Evolutionary conservation across 2,329 filamentous ascomycete genomes (phyloP), one percentile per base, ranked within the genome.

Genomic region (Penicillium sp.): DNA sequence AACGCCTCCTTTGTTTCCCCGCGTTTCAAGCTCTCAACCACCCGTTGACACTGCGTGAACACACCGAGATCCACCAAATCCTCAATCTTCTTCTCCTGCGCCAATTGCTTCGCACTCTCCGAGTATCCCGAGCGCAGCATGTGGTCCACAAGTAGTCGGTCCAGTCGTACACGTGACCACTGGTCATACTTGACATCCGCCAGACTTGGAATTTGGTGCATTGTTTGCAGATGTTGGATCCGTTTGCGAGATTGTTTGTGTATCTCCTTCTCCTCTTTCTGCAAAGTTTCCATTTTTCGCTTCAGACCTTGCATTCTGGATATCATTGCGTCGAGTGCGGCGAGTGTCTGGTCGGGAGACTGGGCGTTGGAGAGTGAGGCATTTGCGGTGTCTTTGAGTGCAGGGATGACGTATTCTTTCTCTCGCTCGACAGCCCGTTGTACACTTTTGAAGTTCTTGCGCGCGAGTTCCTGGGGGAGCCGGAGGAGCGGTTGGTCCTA

Each of bases 401-500:
- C 61, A 10, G 73, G 69, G 25, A 76, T 64, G 36, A 77, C 66
- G 56, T 73, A 63, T 54, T 77, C 74, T 53, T 69, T 69, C 49
- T 78, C 75, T 46, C 73, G 68, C 54, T 78, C 75, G 41, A 77
- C 69, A 41, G 71, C 63, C 36, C 72, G 68, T 57, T 72, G 76
- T 36, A 86, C 83, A 3, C 86, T 83, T 63, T 95, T 93, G 74
- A 97, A 95, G 74, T 95, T 97, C 69, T 93, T 92, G 48, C 90
- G 87, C 18, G 95, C 84, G 49, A 96, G 86, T 68, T 97, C 93
- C 72, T 92, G 87, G 14, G 93, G 93, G 18, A 97, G 83, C 29
- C 91, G 89, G 59, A 99, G 83, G 58, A 97, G 87, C 3, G 92
- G 87, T 80, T 97, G 92, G 66, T 99, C 93, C 90, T 92, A 38